Evolutionary conservation across 2,329 filamentous ascomycete genomes (phyloP).

Genomic region (Botrytis fragariae): DNA sequence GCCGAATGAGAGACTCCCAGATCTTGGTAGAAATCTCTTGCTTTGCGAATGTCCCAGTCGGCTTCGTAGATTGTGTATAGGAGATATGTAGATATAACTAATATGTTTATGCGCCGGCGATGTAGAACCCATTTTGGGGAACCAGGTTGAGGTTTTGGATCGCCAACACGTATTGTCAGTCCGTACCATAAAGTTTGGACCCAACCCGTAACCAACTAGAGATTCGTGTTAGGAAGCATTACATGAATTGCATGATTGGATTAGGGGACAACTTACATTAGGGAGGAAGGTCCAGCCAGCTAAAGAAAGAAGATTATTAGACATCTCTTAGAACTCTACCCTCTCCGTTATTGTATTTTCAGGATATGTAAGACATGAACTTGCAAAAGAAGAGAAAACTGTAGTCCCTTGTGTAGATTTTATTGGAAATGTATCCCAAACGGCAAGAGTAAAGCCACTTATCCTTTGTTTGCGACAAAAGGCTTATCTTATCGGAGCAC

Average conservation of each 20-base stretch:
- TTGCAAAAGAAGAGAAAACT: not conserved
- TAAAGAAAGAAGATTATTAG: slow-evolving; percentile 48
- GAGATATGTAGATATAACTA: slow-evolving; percentile 81
- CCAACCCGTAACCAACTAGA: slow-evolving; percentile 72
- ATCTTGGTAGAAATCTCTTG: slow-evolving; percentile 75
- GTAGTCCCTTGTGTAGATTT: not conserved
- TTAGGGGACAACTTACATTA: slow-evolving; percentile 45
- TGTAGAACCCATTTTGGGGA: slow-evolving; percentile 68
- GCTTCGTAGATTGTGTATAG: slow-evolving; percentile 91
- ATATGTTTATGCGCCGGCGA: slow-evolving; percentile 77
- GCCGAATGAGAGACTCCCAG: slow-evolving; percentile 69
- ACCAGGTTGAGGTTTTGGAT: slow-evolving; percentile 71
- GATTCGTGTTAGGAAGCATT: slow-evolving; percentile 21
- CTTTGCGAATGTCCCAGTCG: slow-evolving; percentile 71
- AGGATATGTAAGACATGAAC: not conserved
- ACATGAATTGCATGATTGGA: not conserved
- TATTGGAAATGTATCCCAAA: slow-evolving; percentile 13
- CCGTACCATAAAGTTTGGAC: slow-evolving; percentile 81
- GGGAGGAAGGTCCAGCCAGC: slow-evolving; percentile 62
- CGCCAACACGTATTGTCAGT: slow-evolving; percentile 84
- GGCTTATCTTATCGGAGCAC: slow-evolving; percentile 14
- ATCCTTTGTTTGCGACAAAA: not conserved
- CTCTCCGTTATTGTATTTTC: not conserved
- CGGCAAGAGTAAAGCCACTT: slow-evolving; percentile 17
- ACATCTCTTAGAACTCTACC: slow-evolving; percentile 25